Base-by-base conservation (phyloP, 2,329 filamentous ascomycete species). In the Periconia macrospinosa region DNA sequence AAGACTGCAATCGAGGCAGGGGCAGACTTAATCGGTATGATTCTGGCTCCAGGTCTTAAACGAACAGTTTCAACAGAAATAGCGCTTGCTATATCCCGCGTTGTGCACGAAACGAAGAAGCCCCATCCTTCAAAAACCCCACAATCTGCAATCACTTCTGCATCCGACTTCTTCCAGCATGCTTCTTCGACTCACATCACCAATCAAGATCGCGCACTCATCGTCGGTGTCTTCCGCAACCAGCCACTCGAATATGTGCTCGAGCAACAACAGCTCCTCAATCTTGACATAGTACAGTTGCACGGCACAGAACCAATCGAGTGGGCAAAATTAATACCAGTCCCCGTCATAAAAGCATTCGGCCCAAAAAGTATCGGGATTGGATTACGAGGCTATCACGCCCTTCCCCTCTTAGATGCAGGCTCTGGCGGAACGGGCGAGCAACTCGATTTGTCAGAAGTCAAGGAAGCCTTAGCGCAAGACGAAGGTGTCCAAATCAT, bases 181-280 rank as follows among this genome's bases (percentile, higher is more conserved):
- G 78, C 79, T 2, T 68, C 78, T 13, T 67, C 70, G 23, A 62
- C 74, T 30, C 69, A 78, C 10, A 68, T 86, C 19, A 75, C 75
- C 8, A 74, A 80, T 74, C 81, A 70, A 69, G 79, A 70, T 69
- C 84, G 89, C 10, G 87, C 93, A 0, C 81, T 94, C 2, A 81
- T 99, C 0, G 94, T 96, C 6, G 94, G 94, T 52, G 93, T 99
- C 2, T 99, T 99, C 78, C 88, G 90, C 65, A 90, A 97, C 71
- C 93, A 97, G 69, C 86, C 93, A 0, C 80, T 99, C 10, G 83
- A 85, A 35, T 91, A 96, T 63, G 81, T 99, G 7, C 79, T 97
- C 47, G 83, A 87, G 58, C 86, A 93, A 71, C 90, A 95, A 64
- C 84, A 84, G 59, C 79, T 86, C 13, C 86, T 96, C 60, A 81